A percentile compares a stretch with the other conserved stretches of the same genome.
These are phyloP conservation scores for Malbranchea cinnamomea DNA, from an alignment of 2,329 filamentous ascomycete species.

Conservation along the genomic window DNA sequence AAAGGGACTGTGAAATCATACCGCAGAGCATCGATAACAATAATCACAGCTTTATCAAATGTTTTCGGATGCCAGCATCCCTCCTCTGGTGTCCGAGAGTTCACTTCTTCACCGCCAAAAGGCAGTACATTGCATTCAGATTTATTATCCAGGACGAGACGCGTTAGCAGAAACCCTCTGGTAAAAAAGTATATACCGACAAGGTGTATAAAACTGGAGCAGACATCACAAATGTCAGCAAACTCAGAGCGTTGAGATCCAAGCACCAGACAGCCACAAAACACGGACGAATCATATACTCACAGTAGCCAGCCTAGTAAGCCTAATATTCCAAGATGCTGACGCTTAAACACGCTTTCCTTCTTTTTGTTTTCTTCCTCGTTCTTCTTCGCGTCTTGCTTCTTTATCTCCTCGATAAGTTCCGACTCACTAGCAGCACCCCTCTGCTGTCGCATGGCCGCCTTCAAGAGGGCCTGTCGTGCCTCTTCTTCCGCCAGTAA, in stretches of 20 bases:
- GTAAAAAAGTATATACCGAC: slow-evolving; percentile 84
- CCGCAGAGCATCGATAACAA: slow-evolving; percentile 82
- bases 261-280: slow-evolving; percentile 1
- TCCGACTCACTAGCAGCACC: slow-evolving; percentile 8
- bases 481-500: slow-evolving; percentile 11
- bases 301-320: slow-evolving; percentile 28
- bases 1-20: slow-evolving; percentile 94
- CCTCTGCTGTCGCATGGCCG: slow-evolving; percentile 1
- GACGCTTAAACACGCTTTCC: slow-evolving; percentile 25
- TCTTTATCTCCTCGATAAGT: slow-evolving; percentile 9
- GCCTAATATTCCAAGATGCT: slow-evolving; percentile 23
- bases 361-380: slow-evolving; percentile 16
- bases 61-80: slow-evolving; percentile 96
- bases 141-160: slow-evolving; percentile 62
- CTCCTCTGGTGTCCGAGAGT: slow-evolving; percentile 22
- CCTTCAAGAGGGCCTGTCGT: slow-evolving; percentile 6
- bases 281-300: slow-evolving; percentile 12
- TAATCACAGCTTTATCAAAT: slow-evolving; percentile 79
- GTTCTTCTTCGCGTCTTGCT: slow-evolving; percentile 16
- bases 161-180: slow-evolving; percentile 82
- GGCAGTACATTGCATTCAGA: slow-evolving; percentile 58
- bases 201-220: slow-evolving; percentile 50
- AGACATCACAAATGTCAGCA: background rate
- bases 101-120: slow-evolving; percentile 30
- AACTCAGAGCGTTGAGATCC: background rate